Base-by-base conservation (phyloP, 768 basidiomycete genomes). In the Russula sp. region DNA sequence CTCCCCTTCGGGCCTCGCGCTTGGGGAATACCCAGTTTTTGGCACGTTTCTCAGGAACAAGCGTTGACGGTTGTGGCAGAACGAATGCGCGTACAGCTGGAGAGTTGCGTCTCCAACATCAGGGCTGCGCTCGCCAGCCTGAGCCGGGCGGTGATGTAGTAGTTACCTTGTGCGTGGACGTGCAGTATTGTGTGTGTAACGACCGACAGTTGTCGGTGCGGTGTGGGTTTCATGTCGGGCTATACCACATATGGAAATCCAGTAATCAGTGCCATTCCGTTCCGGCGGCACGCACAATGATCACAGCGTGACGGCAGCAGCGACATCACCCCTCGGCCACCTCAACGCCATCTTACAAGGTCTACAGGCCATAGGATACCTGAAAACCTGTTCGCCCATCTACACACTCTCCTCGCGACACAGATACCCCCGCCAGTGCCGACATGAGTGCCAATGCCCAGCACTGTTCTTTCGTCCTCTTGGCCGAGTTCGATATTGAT, bases 401-500 rank as follows among this genome's bases (percentile, higher is more conserved):
- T 43, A 7, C 34, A 42, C 52, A 36, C 48, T 22, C 34, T 22
- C 49, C 13, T 18, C 13, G 8, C 34, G 14, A 5, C 11, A 18
- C 22, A 32, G 22, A 49, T 18, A 35, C 34, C 8, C 16, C 36
- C 18, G 34, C 38, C 51, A 36, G 2, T 20, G 14, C 5, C 5
- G 6, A 29, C 41, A 86, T 87, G 85, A 72, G 80, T 54, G 79
- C 77, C 75, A 79, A 81, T 75, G 81, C 83, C 43, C 83, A 88
- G 60, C 89, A 91, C 72, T 90, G 89, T 68, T 91, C 93, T 20
- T 98, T 95, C 75, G 88, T 97, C 62, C 80, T 99, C 51, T 83
- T 98, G 56, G 97, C 97, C n/a, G 97, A 98, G 73, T 99, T 99
- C 76, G 92, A 99, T 77, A 98, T 99, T 66, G 87, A 93, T 70